These are phyloP conservation scores for Cucurbitaria berberidis DNA, from an alignment of 2,329 filamentous ascomycete genomes.

Conservation along the genomic window DNA sequence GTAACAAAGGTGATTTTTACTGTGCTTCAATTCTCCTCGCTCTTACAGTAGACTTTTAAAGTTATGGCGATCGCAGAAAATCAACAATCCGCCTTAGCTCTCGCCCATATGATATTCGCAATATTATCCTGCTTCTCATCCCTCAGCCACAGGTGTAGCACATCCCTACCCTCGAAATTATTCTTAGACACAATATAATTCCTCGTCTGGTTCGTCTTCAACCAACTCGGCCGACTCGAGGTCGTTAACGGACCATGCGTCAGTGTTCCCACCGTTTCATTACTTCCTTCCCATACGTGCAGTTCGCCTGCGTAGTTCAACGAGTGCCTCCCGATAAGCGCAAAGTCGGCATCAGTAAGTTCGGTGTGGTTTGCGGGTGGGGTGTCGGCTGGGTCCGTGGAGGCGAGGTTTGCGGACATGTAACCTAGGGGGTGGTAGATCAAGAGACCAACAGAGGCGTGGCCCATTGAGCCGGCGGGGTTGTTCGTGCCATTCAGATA, in stretches of 20 bases:
- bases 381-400: constrained; percentile 8
- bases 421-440: constrained; percentile 14
- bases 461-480: not conserved
- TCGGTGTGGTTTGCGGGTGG: not conserved
- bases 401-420: constrained; percentile 22
- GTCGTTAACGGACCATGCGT: constrained; percentile 23
- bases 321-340: constrained; percentile 11
- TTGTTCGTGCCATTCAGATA: constrained; percentile 5
- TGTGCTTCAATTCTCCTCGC: not conserved
- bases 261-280: constrained; percentile 16
- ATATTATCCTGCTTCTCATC: not conserved
- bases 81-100: not conserved
- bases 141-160: constrained; percentile 11
- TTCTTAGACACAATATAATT: constrained; percentile 16
- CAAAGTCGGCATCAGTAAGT: constrained; percentile 14
- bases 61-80: not conserved
- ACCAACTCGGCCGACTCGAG: constrained; percentile 13
- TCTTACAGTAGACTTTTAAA: not conserved
- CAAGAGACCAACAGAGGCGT: constrained; percentile 7
- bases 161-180: constrained; percentile 6
- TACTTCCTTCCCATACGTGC: constrained; percentile 9
- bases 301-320: constrained; percentile 18
- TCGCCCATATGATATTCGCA: constrained; percentile 13
- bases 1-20: not conserved
- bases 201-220: constrained; percentile 13